Percentiles rank a stretch among this genome's conserved stretches.
Evolutionary conservation across 495 filamentous ascomycete species (phyloP).

Genomic region (Aeminium ludgeri): DNA sequence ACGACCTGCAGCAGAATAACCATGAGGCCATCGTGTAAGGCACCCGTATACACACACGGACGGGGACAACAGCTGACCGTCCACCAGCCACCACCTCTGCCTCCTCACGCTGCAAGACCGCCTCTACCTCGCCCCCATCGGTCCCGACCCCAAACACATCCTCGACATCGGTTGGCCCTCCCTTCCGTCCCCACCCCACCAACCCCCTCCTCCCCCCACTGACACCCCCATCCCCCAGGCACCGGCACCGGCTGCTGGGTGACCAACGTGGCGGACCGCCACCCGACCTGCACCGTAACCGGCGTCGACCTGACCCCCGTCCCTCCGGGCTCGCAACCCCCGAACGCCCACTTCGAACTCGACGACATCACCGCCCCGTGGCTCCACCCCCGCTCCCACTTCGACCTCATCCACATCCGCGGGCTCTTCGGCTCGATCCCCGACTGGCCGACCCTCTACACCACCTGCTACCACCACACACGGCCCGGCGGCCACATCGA

Average conservation of each 20-base stretch:
- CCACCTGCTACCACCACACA: constrained; percentile 14
- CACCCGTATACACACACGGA: not conserved
- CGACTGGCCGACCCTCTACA: constrained; percentile 33
- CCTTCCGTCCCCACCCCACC: not conserved
- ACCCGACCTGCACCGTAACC: not conserved
- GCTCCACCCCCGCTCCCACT: too few species aligned
- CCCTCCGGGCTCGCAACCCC: not conserved
- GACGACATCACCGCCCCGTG: not conserved
- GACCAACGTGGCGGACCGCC: not conserved
- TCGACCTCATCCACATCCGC: constrained; percentile 41
- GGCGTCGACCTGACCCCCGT: not conserved
- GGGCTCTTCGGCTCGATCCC: constrained; percentile 34
- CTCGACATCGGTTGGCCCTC: constrained; percentile 20
- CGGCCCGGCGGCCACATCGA: constrained; percentile 19
- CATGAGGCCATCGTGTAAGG: constrained; percentile 2
- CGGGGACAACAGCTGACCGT: not conserved
- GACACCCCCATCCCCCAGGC: not conserved
- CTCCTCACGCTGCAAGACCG: constrained; percentile 19
- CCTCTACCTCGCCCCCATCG: constrained; percentile 19
- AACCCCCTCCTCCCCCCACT: not conserved
- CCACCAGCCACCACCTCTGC: constrained; percentile 18
- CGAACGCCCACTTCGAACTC: not conserved
- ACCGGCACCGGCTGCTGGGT: not conserved
- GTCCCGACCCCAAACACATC: constrained; percentile 18
- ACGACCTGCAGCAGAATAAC: not conserved